Evolutionary conservation across 2,329 filamentous ascomycete genomes (phyloP).

Genomic region (Cryphonectria naterciae): DNA sequence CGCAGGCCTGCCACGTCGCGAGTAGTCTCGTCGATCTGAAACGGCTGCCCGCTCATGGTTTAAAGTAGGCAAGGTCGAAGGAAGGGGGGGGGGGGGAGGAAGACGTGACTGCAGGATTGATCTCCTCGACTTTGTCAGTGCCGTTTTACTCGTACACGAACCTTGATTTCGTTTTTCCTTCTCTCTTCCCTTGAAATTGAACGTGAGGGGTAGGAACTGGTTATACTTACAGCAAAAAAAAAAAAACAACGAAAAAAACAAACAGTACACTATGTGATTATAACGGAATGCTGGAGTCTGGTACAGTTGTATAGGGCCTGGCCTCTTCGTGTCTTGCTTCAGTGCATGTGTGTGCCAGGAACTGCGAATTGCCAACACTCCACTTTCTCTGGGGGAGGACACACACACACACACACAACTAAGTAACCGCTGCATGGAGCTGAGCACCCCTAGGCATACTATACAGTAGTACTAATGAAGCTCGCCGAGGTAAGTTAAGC

Average conservation of each 20-base stretch:
- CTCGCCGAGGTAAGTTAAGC: not conserved
- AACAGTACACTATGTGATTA: not conserved
- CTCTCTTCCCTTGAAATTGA: too few species aligned
- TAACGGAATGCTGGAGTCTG: not conserved
- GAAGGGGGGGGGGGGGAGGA: too few species aligned
- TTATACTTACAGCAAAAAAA: not conserved
- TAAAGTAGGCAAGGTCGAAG: not conserved
- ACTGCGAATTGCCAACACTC: not conserved
- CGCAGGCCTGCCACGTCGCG: not conserved
- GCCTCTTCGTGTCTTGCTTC: not conserved
- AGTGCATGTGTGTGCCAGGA: not conserved
- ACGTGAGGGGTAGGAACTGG: too few species aligned
- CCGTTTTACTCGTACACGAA: too few species aligned
- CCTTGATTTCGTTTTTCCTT: too few species aligned
- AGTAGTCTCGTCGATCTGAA: not conserved
- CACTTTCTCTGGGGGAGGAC: not conserved
- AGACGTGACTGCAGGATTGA: not conserved
- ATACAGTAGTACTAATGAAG: not conserved
- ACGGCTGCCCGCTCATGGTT: not conserved
- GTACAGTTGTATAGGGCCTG: not conserved
- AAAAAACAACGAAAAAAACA: too few species aligned
- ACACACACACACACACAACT: not conserved
- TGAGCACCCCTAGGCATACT: not conserved
- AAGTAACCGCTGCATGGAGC: not conserved
- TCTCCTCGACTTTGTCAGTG: not conserved